These are phyloP conservation scores for Fusarium succisae DNA, from an alignment of 2,329 filamentous ascomycete genomes.

Conservation along the genomic window DNA sequence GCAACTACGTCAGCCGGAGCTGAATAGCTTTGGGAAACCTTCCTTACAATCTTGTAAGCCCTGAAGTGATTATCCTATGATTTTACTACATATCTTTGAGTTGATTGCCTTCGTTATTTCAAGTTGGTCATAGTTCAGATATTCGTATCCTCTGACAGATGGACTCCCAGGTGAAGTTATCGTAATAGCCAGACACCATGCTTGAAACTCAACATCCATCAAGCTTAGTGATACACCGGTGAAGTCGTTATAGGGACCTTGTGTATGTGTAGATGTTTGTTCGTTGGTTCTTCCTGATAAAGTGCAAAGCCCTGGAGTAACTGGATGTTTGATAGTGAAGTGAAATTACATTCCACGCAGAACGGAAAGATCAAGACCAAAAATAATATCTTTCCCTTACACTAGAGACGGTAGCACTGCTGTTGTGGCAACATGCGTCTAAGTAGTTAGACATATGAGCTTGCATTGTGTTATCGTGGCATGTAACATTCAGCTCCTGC, in stretches of 20 bases:
- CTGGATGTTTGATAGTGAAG: background rate
- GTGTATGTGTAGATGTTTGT: background rate
- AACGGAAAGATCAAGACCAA: background rate
- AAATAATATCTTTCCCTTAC: background rate
- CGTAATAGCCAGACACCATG: background rate
- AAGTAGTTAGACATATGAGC: background rate
- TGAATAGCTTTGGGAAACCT: background rate
- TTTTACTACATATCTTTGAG: background rate
- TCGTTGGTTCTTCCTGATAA: background rate
- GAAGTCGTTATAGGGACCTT: background rate
- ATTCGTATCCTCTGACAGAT: too few species aligned
- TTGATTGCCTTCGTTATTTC: background rate
- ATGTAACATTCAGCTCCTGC: background rate
- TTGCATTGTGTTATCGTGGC: background rate
- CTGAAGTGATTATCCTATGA: fast-evolving
- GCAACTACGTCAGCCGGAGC: background rate
- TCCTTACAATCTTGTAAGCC: background rate
- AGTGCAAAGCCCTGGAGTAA: background rate
- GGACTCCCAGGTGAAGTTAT: background rate
- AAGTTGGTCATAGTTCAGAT: background rate
- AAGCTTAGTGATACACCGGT: background rate
- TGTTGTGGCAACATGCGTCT: background rate
- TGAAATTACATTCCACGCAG: background rate
- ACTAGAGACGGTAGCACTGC: background rate
- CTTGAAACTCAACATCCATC: background rate